These are phyloP conservation scores for Amanita pallidorosea DNA, from an alignment of 768 basidiomycete species.

Conservation along the genomic window DNA sequence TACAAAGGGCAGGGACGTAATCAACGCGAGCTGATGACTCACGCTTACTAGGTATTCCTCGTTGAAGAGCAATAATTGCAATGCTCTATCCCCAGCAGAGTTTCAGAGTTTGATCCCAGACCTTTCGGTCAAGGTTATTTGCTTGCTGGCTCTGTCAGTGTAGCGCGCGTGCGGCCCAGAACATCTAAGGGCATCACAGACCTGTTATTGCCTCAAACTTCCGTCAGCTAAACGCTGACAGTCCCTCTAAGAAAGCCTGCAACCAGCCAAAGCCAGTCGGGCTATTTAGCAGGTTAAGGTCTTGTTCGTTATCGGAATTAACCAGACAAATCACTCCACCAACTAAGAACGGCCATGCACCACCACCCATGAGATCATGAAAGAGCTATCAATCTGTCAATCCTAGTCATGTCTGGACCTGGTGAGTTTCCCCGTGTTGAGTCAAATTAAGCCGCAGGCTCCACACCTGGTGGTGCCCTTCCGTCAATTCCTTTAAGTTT, in stretches of 20 bases:
- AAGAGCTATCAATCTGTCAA: conserved; percentile 80
- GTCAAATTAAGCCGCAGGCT: conserved; percentile 82
- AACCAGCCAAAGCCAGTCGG: conserved; percentile 66
- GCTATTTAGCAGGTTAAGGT: conserved; percentile 85
- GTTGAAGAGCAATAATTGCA: conserved; percentile 85
- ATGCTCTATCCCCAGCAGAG: conserved; percentile 43
- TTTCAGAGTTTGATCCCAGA: conserved; percentile 29
- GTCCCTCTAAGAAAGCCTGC: conserved; percentile 81
- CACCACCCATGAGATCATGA: conserved; percentile 80
- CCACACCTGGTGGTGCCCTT: conserved; percentile 71
- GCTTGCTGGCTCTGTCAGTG: conserved; percentile 71
- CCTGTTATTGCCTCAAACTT: conserved; percentile 90
- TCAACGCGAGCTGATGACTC: not conserved
- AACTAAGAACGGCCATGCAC: conserved; percentile 88
- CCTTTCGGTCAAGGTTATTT: conserved; percentile 39
- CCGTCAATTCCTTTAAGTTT: conserved; percentile 81
- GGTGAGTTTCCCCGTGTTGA: conserved; percentile 77
- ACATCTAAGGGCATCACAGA: conserved; percentile 89
- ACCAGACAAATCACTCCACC: conserved; percentile 81
- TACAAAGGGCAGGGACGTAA: too few species aligned
- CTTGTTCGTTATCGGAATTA: conserved; percentile 86
- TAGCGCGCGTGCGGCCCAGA: conserved; percentile 82
- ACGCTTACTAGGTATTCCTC: not conserved
- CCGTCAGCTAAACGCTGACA: conserved; percentile 71
- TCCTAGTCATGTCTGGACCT: conserved; percentile 70